Base-by-base conservation (phyloP, 176 grass and related monocot genomes). In the Microstegium vimineum region DNA sequence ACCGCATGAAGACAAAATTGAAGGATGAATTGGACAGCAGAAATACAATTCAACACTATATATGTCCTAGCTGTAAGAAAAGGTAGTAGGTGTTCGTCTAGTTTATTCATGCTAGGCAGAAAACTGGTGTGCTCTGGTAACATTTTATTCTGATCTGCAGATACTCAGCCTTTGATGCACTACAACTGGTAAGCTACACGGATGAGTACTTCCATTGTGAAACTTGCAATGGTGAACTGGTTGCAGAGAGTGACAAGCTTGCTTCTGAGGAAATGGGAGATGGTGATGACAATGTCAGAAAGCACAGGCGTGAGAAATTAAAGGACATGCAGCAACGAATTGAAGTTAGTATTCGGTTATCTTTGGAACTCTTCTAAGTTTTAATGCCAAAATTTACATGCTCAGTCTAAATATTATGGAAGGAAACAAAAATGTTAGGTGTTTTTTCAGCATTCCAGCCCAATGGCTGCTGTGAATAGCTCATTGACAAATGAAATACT, bases 181-280 rank as follows among this genome's bases (percentile, higher is more conserved):
- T 99, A 38, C 89, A 95, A 76, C 89, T 99, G 73, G 69, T 99
- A 79, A 99, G 93, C 79, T 90, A 82, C 79, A 88, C 63, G 0
- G 96, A 93, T 15, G 96, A 95, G 36, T 89, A 88, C 47, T 99
- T 99, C 80, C 96, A 95, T 64, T 99, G 96, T 84, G 96, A 99
- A 90, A 95, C 83, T 82, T 99, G 96, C 89, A 94, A 95, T 4
- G 86, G 89, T 26, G 93, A 99, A 85, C 89, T 99, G 75, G 84
- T 98, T 86, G 93, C 93, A 22, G 93, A 99, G 81, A 99, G 96
- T 84, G 96, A 99, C 73, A 99, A 99, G 61, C 96, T 99, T 81
- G 93, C 96, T 80, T 90, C 96, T 79, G 96, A 98, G 79, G 93
- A 98, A 95, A 91, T 93, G 88, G 96, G 96, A 65, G 96, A 99